Evolutionary conservation across 495 filamentous ascomycete genomes (phyloP).

Genomic region (Talaromyces trachyspermus): DNA sequence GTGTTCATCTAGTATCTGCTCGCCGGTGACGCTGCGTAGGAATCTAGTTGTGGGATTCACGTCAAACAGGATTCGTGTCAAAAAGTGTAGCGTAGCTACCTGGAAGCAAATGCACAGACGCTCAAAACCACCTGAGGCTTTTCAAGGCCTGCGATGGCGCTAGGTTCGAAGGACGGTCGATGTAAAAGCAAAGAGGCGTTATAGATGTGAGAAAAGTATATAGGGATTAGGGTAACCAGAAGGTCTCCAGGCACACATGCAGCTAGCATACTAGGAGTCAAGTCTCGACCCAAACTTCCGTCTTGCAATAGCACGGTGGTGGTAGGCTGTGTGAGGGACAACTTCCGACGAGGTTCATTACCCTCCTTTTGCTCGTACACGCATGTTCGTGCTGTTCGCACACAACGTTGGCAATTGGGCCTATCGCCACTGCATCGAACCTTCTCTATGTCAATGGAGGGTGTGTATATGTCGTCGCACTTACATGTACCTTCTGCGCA

Average conservation of each 20-base stretch:
- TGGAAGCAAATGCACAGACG: neutral
- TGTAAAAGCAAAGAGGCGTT: neutral
- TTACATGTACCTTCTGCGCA: neutral
- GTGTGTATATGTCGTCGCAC: neutral
- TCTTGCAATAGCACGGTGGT: neutral
- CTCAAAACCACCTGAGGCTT: neutral
- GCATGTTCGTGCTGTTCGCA: neutral
- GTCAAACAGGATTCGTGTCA: neutral
- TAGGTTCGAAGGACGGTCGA: neutral
- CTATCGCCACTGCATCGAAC: neutral
- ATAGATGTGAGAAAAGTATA: neutral
- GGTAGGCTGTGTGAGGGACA: neutral
- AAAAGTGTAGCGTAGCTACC: neutral
- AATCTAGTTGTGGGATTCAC: neutral
- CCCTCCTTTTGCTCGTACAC: neutral
- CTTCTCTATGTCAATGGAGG: neutral
- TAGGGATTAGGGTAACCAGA: neutral
- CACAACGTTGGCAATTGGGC: neutral
- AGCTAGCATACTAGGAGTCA: constrained; percentile 7
- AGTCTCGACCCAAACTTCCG: constrained; percentile 51
- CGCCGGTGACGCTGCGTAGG: neutral
- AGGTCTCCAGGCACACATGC: neutral
- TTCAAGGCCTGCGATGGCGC: neutral
- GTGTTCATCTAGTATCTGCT: neutral
- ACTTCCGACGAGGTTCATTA: neutral